These are phyloP conservation scores for Tolypocladium sp. DNA, from an alignment of 2,329 filamentous ascomycete genomes.

Conservation along the genomic window DNA sequence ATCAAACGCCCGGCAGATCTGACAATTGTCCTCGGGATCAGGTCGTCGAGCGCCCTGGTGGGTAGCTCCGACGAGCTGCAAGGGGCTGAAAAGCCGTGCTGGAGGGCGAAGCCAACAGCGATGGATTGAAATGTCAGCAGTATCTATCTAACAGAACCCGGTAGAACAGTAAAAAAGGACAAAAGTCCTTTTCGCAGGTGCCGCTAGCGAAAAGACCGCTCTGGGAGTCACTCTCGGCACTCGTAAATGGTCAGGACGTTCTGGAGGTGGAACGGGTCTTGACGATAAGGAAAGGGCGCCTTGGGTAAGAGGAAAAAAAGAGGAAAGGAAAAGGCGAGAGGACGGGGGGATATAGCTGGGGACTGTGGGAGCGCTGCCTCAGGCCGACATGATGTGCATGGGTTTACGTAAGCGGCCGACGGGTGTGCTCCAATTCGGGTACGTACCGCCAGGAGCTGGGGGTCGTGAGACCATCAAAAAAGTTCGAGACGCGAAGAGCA, in stretches of 20 bases:
- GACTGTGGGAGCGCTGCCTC: conserved; percentile 12
- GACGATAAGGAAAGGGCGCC: conserved; percentile 95
- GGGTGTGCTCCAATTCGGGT: neutral
- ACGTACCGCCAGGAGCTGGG: neutral
- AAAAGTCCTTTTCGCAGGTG: conserved; percentile 51
- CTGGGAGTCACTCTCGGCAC: conserved; percentile 68
- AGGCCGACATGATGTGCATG: conserved; percentile 11
- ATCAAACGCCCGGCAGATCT: neutral
- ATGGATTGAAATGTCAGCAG: conserved; percentile 59
- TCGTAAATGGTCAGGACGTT: conserved; percentile 82
- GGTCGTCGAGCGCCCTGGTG: neutral
- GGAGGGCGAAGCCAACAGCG: neutral
- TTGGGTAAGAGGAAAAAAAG: conserved; percentile 29
- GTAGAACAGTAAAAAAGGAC: conserved; percentile 38
- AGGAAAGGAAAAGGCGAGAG: conserved; percentile 8
- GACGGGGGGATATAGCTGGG: conserved; percentile 5
- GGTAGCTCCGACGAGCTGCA: neutral
- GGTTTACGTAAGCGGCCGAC: conserved; percentile 7
- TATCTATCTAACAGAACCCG: conserved; percentile 96
- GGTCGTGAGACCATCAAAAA: conserved; percentile 8
- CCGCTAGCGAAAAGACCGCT: conserved; percentile 97
- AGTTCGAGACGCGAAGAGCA: conserved; percentile 11
- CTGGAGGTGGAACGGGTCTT: conserved; percentile 61
- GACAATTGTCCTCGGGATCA: neutral
- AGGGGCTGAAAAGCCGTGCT: neutral